phyloP scores from a whole-genome alignment of 441 rosid species.

The Aquilaria agallochum region DNA sequence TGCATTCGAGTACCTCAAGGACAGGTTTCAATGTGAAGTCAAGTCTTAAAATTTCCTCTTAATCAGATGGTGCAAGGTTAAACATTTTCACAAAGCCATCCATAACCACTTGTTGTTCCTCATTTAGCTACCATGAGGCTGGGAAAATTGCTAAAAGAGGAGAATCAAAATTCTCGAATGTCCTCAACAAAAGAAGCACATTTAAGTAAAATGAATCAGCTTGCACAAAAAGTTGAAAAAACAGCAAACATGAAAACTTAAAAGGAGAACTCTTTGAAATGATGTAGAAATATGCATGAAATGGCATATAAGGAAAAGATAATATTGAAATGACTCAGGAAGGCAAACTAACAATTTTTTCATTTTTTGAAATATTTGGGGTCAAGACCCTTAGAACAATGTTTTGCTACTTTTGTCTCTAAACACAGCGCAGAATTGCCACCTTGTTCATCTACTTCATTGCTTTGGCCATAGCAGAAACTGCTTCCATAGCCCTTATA shows the following conservation, averaged over 20 bases:
- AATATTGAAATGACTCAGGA: conserved; percentile 8
- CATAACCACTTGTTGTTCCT: conserved; percentile 76
- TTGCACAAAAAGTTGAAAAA: conserved; percentile 32
- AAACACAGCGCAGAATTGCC: conserved; percentile 89
- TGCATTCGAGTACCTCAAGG: conserved; percentile 51
- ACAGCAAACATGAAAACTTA: conserved; percentile 13
- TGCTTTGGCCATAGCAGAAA: conserved; percentile 93
- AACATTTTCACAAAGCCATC: conserved; percentile 83
- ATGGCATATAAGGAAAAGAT: conserved; percentile 1
- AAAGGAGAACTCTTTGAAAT: conserved; percentile 10
- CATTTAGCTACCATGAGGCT: conserved; percentile 65
- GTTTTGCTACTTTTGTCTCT: conserved; percentile 82
- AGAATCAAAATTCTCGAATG: conserved; percentile 86
- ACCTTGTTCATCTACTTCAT: conserved; percentile 78
- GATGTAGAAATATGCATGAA: conserved; percentile 11
- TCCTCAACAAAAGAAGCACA: conserved; percentile 83
- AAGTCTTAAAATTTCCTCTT: conserved; percentile 63
- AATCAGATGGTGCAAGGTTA: conserved; percentile 74
- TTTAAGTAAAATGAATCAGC: conserved; percentile 93
- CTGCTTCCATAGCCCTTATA: conserved; percentile 49
- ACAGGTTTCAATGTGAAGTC: conserved; percentile 86
- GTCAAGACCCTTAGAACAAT: conserved; percentile 80
- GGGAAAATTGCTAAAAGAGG: conserved; percentile 78
- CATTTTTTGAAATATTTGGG: conserved; percentile 67
- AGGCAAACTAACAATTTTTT: conserved; percentile 51